A percentile compares a stretch with the other conserved stretches of the same genome.
phyloP scores from a whole-genome alignment of 768 basidiomycete species.

The Serendipita sp. region DNA sequence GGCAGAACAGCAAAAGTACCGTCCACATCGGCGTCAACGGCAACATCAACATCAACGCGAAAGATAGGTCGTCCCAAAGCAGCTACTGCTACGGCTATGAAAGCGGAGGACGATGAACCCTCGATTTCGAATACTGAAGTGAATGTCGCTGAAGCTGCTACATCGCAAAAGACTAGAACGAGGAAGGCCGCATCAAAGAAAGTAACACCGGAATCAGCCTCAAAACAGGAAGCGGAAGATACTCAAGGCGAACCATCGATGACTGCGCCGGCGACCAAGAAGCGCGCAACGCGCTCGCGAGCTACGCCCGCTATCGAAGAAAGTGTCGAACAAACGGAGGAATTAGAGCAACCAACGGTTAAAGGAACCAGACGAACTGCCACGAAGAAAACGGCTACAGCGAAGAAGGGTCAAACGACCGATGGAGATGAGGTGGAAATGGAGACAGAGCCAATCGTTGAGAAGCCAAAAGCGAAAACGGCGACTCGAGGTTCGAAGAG shows the following conservation, averaged over 20 bases:
- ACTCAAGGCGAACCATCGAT: background rate
- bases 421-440: background rate
- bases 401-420: background rate
- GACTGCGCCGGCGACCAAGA: background rate
- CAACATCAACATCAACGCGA: background rate
- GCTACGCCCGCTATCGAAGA: background rate
- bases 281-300: background rate
- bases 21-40: background rate
- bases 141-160: background rate
- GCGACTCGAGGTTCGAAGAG: background rate
- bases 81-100: background rate
- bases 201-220: background rate
- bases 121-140: background rate
- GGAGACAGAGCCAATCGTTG: background rate
- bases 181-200: background rate
- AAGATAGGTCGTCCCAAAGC: background rate
- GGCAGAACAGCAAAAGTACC: background rate
- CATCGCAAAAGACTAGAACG: background rate
- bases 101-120: background rate
- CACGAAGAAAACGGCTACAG: background rate
- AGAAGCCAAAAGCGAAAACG: background rate
- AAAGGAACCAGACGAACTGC: background rate
- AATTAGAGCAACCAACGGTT: background rate
- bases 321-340: background rate
- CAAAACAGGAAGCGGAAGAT: background rate